Percentiles rank a stretch among this genome's conserved stretches.
Conservation (phyloP, 2,329 filamentous ascomycete genomes). For the Penicillium nordicum region DNA sequence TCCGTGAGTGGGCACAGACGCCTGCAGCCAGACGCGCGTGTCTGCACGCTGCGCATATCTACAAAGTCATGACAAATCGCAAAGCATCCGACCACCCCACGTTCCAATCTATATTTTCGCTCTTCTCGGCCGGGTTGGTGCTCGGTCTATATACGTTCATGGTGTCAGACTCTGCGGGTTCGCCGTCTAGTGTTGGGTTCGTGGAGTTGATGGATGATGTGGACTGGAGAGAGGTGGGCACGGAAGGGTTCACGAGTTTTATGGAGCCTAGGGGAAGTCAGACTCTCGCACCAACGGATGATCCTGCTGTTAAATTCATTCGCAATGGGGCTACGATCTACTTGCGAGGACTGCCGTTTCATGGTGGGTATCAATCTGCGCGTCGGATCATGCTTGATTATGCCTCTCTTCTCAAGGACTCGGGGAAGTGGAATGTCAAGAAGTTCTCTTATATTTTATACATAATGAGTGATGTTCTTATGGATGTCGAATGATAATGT, state of each 20-base stretch:
- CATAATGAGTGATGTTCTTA: constrained; percentile 52
- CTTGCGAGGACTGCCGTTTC: constrained; percentile 48
- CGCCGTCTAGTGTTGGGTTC: too few relatives aligned
- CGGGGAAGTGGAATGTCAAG: constrained; percentile 51
- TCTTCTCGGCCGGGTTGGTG: constrained; percentile 39
- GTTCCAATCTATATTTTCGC: constrained; percentile 49
- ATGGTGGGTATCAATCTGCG: constrained; percentile 52
- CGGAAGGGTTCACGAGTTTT: constrained; percentile 11
- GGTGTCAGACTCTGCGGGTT: too few relatives aligned
- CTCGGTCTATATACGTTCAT: too few relatives aligned
- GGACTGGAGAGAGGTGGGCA: too few relatives aligned
- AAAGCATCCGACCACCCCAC: constrained; percentile 53
- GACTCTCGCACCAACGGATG: constrained; percentile 28
- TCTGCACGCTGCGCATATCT: constrained; percentile 53
- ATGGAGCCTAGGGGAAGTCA: constrained; percentile 34
- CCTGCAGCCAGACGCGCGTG: constrained; percentile 50
- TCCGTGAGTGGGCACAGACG: constrained; percentile 51
- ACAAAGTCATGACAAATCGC: constrained; percentile 50
- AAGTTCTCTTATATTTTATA: constrained; percentile 52
- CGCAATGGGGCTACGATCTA: constrained; percentile 48
- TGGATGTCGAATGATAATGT: constrained; percentile 35
- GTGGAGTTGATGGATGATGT: too few relatives aligned
- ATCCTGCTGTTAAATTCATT: constrained; percentile 45
- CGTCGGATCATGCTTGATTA: constrained; percentile 51
- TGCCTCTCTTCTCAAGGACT: constrained; percentile 52